Evolutionary conservation across 2,329 filamentous ascomycete species (phyloP), one percentile per base, ranked within the genome.

Genomic region (Penicillium sp.): DNA sequence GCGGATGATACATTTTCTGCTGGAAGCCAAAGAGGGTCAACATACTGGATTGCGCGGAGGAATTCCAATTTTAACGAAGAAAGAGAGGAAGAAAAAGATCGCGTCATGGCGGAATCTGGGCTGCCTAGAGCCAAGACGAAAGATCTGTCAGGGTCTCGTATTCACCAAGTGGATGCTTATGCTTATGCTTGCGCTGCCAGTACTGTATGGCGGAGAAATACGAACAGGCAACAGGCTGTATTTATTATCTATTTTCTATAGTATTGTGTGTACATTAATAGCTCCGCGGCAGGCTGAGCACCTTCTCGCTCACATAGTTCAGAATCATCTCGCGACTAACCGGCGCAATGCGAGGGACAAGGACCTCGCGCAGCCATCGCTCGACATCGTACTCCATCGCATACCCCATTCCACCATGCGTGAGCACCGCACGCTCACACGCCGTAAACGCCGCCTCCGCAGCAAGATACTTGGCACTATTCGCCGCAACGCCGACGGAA

Each of bases 391-490:
- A 88, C 67, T 88, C 86, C 62, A 84, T 82, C 7, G 86, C 85
- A 75, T 88, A 88, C 0, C 86, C 86, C 86, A 88, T 88, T 0
- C 86, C 86, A 30, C 86, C 86, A 70, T 86, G 85, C 2, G 81
- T 79, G 64, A 88, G 72, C 7, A 87, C 77, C 2, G 84, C 84
- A 35, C 84, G 74, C 67, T 88, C 86, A 68, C 85, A 88, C 0
- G 86, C 85, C 2, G 78, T 83, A 67, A 87, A 88, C 0, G 85
- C 85, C 0, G 86, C 86, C 66, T 88, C 86, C 0, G 85, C 86
- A 9, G 86, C 86, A 31, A 81, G 63, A 63, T 90, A 91, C 76
- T 92, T 92, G 44, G 88, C 89, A 66, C 85, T 88, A 75, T 91
- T 88, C 67, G 86, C 86, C 46, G 87, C 87, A 1, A 90, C 83